A percentile compares a stretch with the other conserved stretches of the same genome.
phyloP scores from a whole-genome alignment of 192 early-diverging fungal genomes.

The Haplosporangium gracile region DNA sequence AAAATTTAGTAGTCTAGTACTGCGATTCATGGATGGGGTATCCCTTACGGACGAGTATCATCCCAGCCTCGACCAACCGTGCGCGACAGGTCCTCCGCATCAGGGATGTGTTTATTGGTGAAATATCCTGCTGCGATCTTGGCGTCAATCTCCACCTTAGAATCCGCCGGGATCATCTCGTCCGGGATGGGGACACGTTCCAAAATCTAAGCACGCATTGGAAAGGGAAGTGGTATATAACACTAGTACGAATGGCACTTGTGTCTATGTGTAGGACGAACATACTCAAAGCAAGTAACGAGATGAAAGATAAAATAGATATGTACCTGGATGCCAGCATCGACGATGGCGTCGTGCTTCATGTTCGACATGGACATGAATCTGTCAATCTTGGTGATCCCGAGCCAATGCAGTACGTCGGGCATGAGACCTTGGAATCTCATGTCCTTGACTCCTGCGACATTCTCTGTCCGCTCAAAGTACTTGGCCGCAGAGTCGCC shows the following conservation, averaged over 20 bases:
- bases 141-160: constrained; percentile 93
- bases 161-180: constrained; percentile 87
- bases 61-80: constrained; percentile 88
- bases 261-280: not conserved
- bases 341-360: constrained; percentile 94
- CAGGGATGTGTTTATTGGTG: constrained; percentile 69
- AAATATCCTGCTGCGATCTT: constrained; percentile 95
- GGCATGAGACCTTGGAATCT: constrained; percentile 96
- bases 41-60: constrained; percentile 54
- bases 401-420: constrained; percentile 94
- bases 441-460: constrained; percentile 71
- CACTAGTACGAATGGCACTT: no score
- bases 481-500: constrained; percentile 90
- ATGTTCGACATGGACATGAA: constrained; percentile 73
- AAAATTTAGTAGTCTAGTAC: not conserved
- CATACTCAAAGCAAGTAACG: not conserved
- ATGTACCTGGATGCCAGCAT: constrained; percentile 76
- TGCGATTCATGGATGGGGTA: not conserved
- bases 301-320: not conserved
- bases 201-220: constrained; percentile 69
- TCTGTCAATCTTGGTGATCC: constrained; percentile 89
- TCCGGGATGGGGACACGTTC: constrained; percentile 90
- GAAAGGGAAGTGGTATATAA: not conserved
- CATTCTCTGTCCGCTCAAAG: constrained; percentile 77
- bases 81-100: constrained; percentile 65